Evolutionary conservation across 441 rosid genomes (phyloP), one percentile per base, ranked within the genome.

Genomic region (Theobroma grandiflorum): DNA sequence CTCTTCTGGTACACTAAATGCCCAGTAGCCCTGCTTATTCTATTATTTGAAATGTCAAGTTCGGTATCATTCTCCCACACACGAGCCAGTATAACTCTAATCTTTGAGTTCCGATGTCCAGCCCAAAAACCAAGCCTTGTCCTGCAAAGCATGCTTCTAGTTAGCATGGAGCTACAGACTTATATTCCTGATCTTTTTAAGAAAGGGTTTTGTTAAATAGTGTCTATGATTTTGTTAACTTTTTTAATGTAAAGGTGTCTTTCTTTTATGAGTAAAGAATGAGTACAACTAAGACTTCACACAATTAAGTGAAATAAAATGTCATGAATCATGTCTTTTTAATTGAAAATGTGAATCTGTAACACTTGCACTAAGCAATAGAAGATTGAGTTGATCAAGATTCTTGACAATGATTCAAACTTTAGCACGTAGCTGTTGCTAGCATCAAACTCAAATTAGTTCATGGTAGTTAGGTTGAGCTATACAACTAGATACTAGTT

Each of bases 41-140:
- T 90, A 87, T 96, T 96, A 87, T 91, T 95, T 16, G 92, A 91
- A 75, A 96, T 89, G 84, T 92, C 91, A n/a, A 96, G 96, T 84
- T 96, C 98, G 1, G 98, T 92, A 75, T 95, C 99, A 79, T 95
- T 96, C 84, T 95, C 99, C 99, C 99, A 96, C 0, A 90, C 95
- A 12, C 94, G 97, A 14, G 99, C 98, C 79, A 96, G 89, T 82
- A 95, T 91, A 42, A 96, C 99, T 77, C 99, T 89, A 70, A 96
- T 96, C 87, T 91, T 96, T 8, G 99, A 96, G 88, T 96, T 96
- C 52, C 99, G 84, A 83, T 95, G 98, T 82, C 98, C 99, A 43
- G 96, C 98, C 99, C 99, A 96, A 83, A 96, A 96, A 31, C 94
- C 98, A 86, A 96, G 98, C 0, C 85, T 79, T 68, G 96, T 92